Percentiles rank a stretch among this genome's conserved stretches.
Conservation (phyloP, 306 rosid genomes). For the Trichosanthes cucumerina region DNA sequence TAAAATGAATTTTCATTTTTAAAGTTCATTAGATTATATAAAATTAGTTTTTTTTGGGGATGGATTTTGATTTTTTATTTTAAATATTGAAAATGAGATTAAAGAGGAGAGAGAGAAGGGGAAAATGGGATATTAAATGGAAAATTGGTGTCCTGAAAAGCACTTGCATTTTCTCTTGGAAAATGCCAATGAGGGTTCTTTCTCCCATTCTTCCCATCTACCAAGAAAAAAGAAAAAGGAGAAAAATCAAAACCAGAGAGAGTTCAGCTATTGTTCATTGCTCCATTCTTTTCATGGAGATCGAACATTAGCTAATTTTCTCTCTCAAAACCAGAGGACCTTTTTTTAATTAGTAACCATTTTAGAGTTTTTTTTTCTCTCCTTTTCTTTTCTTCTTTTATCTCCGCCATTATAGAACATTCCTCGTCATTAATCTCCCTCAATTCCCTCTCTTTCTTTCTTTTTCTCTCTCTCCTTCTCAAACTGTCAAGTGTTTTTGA, state of each 20-base stretch:
- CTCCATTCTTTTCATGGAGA: constrained; percentile 27
- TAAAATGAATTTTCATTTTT: too few species aligned
- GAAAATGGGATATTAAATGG: background rate
- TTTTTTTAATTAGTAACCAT: too few species aligned
- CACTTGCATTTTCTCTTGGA: constrained; percentile 27
- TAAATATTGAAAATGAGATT: background rate
- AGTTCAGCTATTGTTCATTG: constrained; percentile 9
- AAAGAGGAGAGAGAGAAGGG: background rate
- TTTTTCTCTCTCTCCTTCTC: background rate
- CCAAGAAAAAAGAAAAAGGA: constrained; percentile 14
- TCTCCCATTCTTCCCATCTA: constrained; percentile 21
- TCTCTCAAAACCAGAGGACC: background rate
- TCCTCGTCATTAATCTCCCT: background rate
- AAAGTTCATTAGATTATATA: too few species aligned
- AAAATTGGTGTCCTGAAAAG: constrained; percentile 14
- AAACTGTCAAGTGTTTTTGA: background rate
- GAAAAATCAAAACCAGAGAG: constrained; percentile 12
- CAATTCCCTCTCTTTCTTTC: background rate
- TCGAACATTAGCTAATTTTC: constrained; percentile 11
- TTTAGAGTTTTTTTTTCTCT: background rate
- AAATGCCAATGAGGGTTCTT: constrained; percentile 18
- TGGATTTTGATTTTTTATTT: too few species aligned
- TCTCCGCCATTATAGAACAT: background rate
- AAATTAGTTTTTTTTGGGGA: too few species aligned
- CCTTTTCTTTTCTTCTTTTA: background rate